Percentiles rank a stretch among this genome's conserved stretches.
Conservation (phyloP, 2,329 filamentous ascomycete species). For the Xylariaceae sp. region DNA sequence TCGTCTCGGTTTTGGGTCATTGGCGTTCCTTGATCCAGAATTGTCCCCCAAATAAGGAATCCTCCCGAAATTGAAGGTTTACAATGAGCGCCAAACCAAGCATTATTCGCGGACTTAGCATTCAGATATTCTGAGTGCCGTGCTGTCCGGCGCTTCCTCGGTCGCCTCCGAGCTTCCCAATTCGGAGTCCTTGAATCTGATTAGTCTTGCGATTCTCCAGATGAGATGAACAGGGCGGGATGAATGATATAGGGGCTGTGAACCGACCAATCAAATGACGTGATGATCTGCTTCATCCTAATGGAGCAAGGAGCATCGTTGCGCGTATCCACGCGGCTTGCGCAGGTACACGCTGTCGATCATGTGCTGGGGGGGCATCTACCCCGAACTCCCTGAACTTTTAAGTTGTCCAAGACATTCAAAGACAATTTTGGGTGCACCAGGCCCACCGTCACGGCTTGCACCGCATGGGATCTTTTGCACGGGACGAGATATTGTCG, state of each 20-base stretch:
- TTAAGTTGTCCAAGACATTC: slow-evolving; percentile 33
- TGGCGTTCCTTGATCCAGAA: background rate
- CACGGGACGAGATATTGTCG: slow-evolving; percentile 31
- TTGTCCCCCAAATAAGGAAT: slow-evolving; percentile 14
- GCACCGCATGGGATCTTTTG: slow-evolving; percentile 35
- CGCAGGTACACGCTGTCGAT: slow-evolving; percentile 40
- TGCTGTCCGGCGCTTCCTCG: slow-evolving; percentile 31
- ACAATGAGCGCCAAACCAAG: background rate
- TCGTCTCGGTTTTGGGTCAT: background rate
- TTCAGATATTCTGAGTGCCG: slow-evolving; percentile 15
- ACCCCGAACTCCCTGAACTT: slow-evolving; percentile 16
- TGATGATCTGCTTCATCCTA: background rate
- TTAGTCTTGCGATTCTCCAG: slow-evolving; percentile 6
- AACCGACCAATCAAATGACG: slow-evolving; percentile 14
- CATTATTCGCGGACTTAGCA: slow-evolving; percentile 7
- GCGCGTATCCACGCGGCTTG: slow-evolving; percentile 32
- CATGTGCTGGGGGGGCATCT: slow-evolving; percentile 31
- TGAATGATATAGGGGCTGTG: slow-evolving; percentile 4
- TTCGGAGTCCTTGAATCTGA: slow-evolving; percentile 11
- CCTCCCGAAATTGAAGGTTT: slow-evolving; percentile 21
- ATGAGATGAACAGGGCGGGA: slow-evolving; percentile 14
- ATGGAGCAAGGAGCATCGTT: slow-evolving; percentile 18
- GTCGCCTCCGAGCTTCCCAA: slow-evolving; percentile 28
- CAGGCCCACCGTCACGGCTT: slow-evolving; percentile 27
- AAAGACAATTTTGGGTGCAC: slow-evolving; percentile 12